Evolutionary conservation across 768 basidiomycete species (phyloP).

Genomic region (Boletus rubescentipes): DNA sequence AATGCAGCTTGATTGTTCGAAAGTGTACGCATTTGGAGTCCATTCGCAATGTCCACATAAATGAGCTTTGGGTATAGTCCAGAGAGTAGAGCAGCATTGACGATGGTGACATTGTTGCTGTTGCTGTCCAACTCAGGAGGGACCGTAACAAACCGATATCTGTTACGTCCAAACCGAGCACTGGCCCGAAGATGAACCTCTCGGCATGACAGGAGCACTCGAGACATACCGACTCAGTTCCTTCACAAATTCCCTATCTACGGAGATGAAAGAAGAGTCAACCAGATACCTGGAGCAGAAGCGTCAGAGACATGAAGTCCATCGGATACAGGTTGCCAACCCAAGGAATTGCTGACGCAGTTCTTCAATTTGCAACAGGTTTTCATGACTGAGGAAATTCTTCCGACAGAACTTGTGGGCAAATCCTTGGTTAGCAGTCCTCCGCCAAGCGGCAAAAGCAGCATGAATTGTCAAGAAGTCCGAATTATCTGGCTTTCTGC

Average conservation of each 20-base stretch:
- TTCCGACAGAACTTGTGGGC: constrained; percentile 76
- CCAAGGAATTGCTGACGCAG: constrained; percentile 87
- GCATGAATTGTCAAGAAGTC: constrained; percentile 95
- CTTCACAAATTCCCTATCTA: constrained; percentile 59
- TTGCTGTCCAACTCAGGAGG: constrained; percentile 73
- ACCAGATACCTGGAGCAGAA: constrained; percentile 65
- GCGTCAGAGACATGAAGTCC: constrained; percentile 1
- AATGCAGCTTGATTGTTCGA: constrained; percentile 74
- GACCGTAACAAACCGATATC: constrained; percentile 72
- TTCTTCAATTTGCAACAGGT: constrained; percentile 94
- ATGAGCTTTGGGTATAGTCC: constrained; percentile 93
- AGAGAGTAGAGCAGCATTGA: constrained; percentile 81
- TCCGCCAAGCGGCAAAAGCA: constrained; percentile 85
- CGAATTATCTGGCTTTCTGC: constrained; percentile 65
- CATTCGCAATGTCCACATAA: constrained; percentile 55
- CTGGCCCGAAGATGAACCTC: constrained; percentile 37
- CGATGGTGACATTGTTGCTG: constrained; percentile 57
- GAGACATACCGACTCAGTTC: constrained; percentile 63
- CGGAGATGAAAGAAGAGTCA: constrained; percentile 81
- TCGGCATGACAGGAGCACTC: neutral
- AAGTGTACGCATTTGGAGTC: constrained; percentile 68
- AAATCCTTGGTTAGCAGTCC: constrained; percentile 56
- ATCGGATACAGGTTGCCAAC: constrained; percentile 33
- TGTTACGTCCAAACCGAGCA: constrained; percentile 70
- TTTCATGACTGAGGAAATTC: constrained; percentile 88